These are phyloP conservation scores for Hymenoscyphus scutula DNA, from an alignment of 2,329 filamentous ascomycete genomes.

Conservation along the genomic window DNA sequence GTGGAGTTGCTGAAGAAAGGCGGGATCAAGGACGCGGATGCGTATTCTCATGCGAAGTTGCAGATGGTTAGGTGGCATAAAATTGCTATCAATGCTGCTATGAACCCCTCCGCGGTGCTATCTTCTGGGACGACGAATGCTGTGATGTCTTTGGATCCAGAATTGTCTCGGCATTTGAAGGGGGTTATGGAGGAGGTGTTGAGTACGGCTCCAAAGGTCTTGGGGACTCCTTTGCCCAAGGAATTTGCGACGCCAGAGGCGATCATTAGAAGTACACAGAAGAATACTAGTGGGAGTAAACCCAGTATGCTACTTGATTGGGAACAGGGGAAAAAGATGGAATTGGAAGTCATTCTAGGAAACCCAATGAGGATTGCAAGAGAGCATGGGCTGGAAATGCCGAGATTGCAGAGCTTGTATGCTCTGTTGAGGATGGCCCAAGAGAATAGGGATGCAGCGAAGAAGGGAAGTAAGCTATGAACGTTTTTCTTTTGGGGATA, in stretches of 20 bases:
- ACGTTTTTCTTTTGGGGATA: neutral
- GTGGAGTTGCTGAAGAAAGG: conserved; percentile 46
- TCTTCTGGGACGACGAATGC: conserved; percentile 63
- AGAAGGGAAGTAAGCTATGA: conserved; percentile 24
- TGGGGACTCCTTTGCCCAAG: conserved; percentile 59
- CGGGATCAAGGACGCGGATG: conserved; percentile 62
- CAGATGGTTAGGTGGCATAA: conserved; percentile 75
- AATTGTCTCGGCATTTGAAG: conserved; percentile 59
- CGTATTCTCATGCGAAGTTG: conserved; percentile 62
- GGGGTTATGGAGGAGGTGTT: conserved; percentile 71
- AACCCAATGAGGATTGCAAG: conserved; percentile 53
- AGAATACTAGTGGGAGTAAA: conserved; percentile 60
- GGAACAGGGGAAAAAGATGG: conserved; percentile 52
- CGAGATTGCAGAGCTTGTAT: conserved; percentile 53
- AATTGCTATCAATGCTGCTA: conserved; percentile 71
- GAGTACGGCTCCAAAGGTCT: conserved; percentile 58
- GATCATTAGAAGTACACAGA: conserved; percentile 61
- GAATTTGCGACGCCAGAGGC: conserved; percentile 61
- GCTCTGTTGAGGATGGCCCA: conserved; percentile 52
- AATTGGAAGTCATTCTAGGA: conserved; percentile 55
- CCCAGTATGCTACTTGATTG: conserved; percentile 52
- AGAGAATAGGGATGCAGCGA: conserved; percentile 36
- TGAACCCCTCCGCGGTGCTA: conserved; percentile 71
- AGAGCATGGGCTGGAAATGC: conserved; percentile 51
- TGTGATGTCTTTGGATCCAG: conserved; percentile 62